Conservation (phyloP, 1,284 basidiomycete genomes). For the Rugosomyces carneus region DNA sequence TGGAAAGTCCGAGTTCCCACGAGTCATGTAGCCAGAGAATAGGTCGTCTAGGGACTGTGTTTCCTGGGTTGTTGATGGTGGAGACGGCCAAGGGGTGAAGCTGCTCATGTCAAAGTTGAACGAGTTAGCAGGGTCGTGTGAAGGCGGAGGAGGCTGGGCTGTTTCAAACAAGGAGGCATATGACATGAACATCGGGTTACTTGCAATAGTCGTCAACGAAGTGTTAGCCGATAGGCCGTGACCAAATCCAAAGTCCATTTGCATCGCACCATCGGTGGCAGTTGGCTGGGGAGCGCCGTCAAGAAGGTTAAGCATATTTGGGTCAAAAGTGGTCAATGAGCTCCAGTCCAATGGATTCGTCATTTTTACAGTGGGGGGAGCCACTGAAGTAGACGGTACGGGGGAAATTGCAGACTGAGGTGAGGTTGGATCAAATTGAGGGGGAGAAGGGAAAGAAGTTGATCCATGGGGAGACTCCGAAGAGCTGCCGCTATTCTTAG, state of each 20-base stretch:
- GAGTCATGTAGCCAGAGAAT: conserved; percentile 48
- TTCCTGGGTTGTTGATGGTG: conserved; percentile 29
- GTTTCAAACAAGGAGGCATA: conserved; percentile 58
- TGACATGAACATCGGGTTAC: conserved; percentile 76
- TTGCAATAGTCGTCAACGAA: conserved; percentile 69
- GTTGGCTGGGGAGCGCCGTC: conserved; percentile 51
- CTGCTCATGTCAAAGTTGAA: conserved; percentile 36
- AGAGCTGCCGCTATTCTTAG: conserved; percentile 31
- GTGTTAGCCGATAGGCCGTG: conserved; percentile 31
- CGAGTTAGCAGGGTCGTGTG: conserved; percentile 21
- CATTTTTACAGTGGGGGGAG: too few species aligned
- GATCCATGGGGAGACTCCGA: conserved; percentile 20
- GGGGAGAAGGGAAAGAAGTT: conserved; percentile 23
- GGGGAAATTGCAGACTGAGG: conserved; percentile 24
- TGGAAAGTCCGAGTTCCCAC: conserved; percentile 39
- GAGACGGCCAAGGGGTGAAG: conserved; percentile 36
- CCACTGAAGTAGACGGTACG: conserved; percentile 18
- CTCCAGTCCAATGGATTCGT: conserved; percentile 55
- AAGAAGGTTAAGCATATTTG: conserved; percentile 50
- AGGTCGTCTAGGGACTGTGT: conserved; percentile 48
- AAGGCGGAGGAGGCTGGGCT: conserved; percentile 25
- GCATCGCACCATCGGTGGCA: conserved; percentile 49
- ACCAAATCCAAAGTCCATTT: conserved; percentile 53
- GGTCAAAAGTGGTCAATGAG: conserved; percentile 61
- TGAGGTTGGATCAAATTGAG: conserved; percentile 20